A percentile compares a stretch with the other conserved stretches of the same genome.
These are phyloP conservation scores for Blepharisma japonicum DNA, from an alignment of 73 alveolate species.

Conservation along the genomic window DNA sequence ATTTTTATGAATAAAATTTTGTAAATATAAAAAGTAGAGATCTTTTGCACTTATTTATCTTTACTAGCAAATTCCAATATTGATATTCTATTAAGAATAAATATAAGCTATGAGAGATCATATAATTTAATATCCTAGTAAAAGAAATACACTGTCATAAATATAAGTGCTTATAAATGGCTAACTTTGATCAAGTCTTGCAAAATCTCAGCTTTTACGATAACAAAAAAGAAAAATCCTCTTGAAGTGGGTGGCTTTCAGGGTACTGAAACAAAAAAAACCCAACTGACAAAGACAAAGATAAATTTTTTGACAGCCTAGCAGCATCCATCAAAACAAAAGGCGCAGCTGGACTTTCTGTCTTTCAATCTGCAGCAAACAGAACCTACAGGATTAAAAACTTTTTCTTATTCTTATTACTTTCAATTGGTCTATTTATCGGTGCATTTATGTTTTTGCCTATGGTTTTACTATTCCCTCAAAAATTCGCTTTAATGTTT, in stretches of 20 bases:
- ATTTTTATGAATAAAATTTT: too few species aligned
- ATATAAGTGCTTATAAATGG: not conserved
- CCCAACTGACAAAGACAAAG: not conserved
- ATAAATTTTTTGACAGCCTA: not conserved
- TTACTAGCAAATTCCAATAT: too few species aligned
- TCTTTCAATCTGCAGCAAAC: conserved; percentile 7
- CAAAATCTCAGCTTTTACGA: conserved; percentile 13
- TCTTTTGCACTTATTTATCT: too few species aligned
- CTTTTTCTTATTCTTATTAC: not conserved
- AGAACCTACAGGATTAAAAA: conserved; percentile 12
- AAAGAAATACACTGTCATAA: too few species aligned
- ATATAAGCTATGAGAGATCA: too few species aligned
- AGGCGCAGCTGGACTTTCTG: not conserved
- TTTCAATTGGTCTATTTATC: not conserved
- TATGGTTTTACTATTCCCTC: conserved; percentile 9
- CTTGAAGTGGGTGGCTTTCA: not conserved
- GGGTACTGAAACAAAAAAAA: not conserved
- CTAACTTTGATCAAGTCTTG: conserved; percentile 22
- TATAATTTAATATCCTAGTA: too few species aligned
- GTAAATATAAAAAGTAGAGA: too few species aligned
- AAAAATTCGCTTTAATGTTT: conserved; percentile 19
- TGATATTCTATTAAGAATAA: too few species aligned
- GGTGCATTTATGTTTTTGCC: not conserved
- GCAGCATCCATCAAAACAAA: not conserved
- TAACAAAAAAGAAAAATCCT: not conserved